Evolutionary conservation across 345 rosid species (phyloP).

Genomic region (Atalantia buxifolia): DNA sequence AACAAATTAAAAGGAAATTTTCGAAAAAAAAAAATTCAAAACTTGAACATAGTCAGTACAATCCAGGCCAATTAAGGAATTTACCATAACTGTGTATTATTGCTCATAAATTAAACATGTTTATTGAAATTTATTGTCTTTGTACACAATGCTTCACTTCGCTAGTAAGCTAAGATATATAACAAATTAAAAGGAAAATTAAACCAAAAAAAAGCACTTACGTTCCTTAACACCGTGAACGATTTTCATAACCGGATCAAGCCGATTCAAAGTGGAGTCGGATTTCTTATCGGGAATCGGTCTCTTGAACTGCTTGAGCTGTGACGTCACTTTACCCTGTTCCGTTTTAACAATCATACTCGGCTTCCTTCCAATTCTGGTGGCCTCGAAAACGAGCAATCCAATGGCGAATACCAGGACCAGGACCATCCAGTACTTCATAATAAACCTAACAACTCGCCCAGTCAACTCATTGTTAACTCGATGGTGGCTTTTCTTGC

Average conservation of each 20-base stretch:
- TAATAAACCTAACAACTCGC: conserved; percentile 42
- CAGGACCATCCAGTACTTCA: conserved; percentile 59
- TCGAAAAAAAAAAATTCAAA: neutral
- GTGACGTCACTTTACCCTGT: conserved; percentile 1
- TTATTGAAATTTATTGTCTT: neutral
- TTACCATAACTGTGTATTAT: neutral
- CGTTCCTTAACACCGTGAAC: conserved; percentile 48
- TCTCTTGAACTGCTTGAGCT: neutral
- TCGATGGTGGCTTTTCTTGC: conserved; percentile 54
- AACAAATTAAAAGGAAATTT: neutral
- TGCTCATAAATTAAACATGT: neutral
- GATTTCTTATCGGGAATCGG: conserved; percentile 23
- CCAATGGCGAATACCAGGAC: conserved; percentile 50
- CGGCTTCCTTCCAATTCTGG: conserved; percentile 47
- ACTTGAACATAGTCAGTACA: neutral
- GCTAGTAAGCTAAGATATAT: neutral
- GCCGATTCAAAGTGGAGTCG: conserved; percentile 45
- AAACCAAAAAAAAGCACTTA: conserved; percentile 22
- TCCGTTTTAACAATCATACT: conserved; percentile 15
- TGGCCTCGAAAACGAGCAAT: conserved; percentile 61
- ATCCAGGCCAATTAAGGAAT: neutral
- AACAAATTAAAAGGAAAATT: neutral
- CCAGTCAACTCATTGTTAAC: conserved; percentile 40
- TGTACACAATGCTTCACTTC: neutral
- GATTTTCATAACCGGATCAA: conserved; percentile 49